Percentiles rank a stretch among this genome's conserved stretches.
Conservation (phyloP, 208 protist genomes). For the Trypanosoma platydactyli region DNA sequence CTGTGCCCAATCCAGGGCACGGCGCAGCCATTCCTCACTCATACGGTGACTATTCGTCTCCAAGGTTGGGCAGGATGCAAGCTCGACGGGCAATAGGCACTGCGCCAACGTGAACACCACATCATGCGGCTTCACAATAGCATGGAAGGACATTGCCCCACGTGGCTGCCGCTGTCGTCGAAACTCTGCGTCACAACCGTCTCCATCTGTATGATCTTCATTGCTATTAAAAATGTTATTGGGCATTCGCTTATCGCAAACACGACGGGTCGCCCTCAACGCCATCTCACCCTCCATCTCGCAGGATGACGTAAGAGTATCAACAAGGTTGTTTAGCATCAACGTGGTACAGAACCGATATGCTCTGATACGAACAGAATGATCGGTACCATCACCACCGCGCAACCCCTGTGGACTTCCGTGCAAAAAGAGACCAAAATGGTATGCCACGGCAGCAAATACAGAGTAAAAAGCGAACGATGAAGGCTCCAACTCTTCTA, state of each 20-base stretch:
- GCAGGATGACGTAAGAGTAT: conserved; percentile 51
- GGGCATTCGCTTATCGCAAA: conserved; percentile 23
- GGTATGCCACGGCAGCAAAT: conserved; percentile 75
- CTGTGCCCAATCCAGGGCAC: conserved; percentile 23
- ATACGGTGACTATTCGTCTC: conserved; percentile 26
- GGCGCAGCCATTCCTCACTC: conserved; percentile 29
- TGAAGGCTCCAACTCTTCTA: conserved; percentile 11
- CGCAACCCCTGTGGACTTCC: conserved; percentile 29
- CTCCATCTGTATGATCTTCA: conserved; percentile 4
- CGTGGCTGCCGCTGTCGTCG: conserved; percentile 28
- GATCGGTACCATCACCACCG: conserved; percentile 18
- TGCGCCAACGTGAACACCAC: conserved; percentile 50
- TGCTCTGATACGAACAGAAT: conserved; percentile 20
- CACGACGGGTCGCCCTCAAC: conserved; percentile 53
- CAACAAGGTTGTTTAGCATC: conserved; percentile 50
- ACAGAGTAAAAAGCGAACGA: conserved; percentile 53
- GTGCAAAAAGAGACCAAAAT: conserved; percentile 51
- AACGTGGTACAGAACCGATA: conserved; percentile 49
- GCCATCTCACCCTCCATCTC: conserved; percentile 66
- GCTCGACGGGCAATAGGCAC: conserved; percentile 40
- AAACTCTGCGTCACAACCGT: conserved; percentile 4
- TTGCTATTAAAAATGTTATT: conserved; percentile 10
- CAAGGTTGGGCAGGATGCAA: conserved; percentile 1
- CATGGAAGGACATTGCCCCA: conserved; percentile 56
- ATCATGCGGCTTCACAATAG: conserved; percentile 56